Evolutionary conservation across 2,329 filamentous ascomycete genomes (phyloP), one percentile per base, ranked within the genome.

Genomic region (Endocalyx cinctus): DNA sequence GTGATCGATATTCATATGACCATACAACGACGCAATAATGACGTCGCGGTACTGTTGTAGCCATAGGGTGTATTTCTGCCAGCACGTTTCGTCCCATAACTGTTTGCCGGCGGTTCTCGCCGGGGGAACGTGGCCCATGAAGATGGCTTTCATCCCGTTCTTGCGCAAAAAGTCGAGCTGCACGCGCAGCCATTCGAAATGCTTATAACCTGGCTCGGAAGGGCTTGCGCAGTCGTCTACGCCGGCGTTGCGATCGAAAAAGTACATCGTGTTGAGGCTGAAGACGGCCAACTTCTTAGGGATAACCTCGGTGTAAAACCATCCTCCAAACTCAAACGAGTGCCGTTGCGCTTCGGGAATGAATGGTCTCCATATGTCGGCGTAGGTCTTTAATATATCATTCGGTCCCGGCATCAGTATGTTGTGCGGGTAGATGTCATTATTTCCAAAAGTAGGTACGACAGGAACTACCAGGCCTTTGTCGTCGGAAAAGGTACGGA

Each of bases 1-100:
- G 59, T 98, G 92, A 51, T 98, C 92, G 45, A 96, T 85, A 54
- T 98, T 98, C 92, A 98, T 97, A 57, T 98, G 92, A 2, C 90
- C 92, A 53, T 84, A 98, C 5, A 94, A 54, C 17, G 79, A 79
- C 10, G 77, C 79, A 14, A 89, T 72, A 14, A 98, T 72, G 23
- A 98, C 82, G 57, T 98, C 92, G 20, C 92, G 84, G 59, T 88
- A 98, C 58, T 94, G 87, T 47, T 79, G 76, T 51, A 90, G 66
- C 87, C 89, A 97, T 4, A 97, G 66, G 0, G 87, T 84, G 60
- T 95, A 98, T 57, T 94, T 96, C 58, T 96, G 90, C 89, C 90
- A 98, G 64, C 92, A 98, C 0, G 85, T 88, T 67, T 97, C 90
- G 46, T 96, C 88, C 92, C 92, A 98, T 41, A 79, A 80, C 51